These are phyloP conservation scores for Rubus parviflorus DNA, from an alignment of 306 rosid species.

Conservation along the genomic window DNA sequence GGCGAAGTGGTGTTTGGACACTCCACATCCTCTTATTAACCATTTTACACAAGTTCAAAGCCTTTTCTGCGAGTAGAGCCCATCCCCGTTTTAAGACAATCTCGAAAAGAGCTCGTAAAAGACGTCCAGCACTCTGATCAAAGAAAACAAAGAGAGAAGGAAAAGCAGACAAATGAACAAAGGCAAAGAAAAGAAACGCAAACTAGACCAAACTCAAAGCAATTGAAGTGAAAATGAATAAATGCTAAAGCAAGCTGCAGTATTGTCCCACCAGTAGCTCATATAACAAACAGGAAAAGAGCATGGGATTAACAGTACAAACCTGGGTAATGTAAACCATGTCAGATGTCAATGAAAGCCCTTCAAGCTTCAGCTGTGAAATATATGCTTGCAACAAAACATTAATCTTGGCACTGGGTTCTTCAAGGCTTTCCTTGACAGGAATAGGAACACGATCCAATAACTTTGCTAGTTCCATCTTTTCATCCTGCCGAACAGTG, in stretches of 20 bases:
- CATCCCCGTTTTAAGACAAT: conserved; percentile 93
- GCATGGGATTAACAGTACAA: background rate
- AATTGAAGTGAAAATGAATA: background rate
- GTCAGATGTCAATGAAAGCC: conserved; percentile 92
- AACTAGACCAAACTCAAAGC: too few relatives aligned
- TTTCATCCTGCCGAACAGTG: conserved; percentile 92
- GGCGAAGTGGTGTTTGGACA: conserved; percentile 92
- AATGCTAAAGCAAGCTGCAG: background rate
- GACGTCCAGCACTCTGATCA: conserved; percentile 90
- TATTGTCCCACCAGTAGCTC: background rate
- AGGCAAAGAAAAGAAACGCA: background rate
- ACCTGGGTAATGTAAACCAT: conserved; percentile 99
- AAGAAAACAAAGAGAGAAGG: background rate
- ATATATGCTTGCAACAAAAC: conserved; percentile 92
- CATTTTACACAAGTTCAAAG: conserved; percentile 93
- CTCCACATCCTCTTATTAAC: conserved; percentile 92
- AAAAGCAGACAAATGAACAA: conserved; percentile 1
- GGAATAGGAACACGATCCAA: conserved; percentile 98
- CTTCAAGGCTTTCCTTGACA: conserved; percentile 96
- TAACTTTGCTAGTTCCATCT: conserved; percentile 91
- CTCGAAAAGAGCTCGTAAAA: conserved; percentile 94
- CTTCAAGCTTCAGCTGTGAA: conserved; percentile 94
- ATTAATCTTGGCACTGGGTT: conserved; percentile 97
- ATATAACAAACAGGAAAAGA: background rate
- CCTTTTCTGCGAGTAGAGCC: conserved; percentile 92